A percentile compares a stretch with the other conserved stretches of the same genome.
Conservation (phyloP, 2,329 filamentous ascomycete genomes). For the Trichoderma polysporum region DNA sequence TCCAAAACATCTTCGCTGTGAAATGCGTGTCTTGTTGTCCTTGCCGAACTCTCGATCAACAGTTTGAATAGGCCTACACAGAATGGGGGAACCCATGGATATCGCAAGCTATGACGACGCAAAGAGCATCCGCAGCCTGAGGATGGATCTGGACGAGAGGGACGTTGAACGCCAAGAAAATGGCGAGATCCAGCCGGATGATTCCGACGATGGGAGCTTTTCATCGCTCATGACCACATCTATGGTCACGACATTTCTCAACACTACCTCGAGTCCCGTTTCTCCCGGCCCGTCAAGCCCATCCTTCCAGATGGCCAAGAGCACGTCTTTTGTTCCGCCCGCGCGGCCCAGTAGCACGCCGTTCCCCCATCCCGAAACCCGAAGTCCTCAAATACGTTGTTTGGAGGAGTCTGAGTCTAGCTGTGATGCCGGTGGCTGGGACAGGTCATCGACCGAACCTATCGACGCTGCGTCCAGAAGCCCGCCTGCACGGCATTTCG, state of each 20-base stretch:
- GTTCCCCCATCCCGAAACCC: conserved; percentile 55
- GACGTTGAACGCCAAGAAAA: conserved; percentile 4
- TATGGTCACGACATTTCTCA: conserved; percentile 38
- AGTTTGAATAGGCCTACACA: conserved; percentile 3
- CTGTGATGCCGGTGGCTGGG: conserved; percentile 20
- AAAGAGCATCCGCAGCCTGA: neutral
- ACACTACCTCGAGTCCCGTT: conserved; percentile 53
- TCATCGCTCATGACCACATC: conserved; percentile 39
- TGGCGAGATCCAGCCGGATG: conserved; percentile 17
- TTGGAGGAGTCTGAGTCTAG: conserved; percentile 29
- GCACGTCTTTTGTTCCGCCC: conserved; percentile 37
- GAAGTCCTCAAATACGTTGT: conserved; percentile 34
- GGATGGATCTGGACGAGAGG: conserved; percentile 17
- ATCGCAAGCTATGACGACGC: conserved; percentile 6
- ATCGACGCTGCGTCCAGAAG: conserved; percentile 23
- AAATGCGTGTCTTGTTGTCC: conserved; percentile 14
- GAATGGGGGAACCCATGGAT: conserved; percentile 19
- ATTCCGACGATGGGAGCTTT: conserved; percentile 35
- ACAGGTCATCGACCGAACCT: conserved; percentile 5
- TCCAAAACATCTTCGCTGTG: conserved; percentile 3
- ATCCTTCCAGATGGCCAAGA: conserved; percentile 48
- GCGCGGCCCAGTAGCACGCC: conserved; percentile 59
- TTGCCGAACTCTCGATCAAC: conserved; percentile 1
- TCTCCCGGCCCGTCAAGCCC: conserved; percentile 55
- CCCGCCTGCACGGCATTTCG: conserved; percentile 38